These are phyloP conservation scores for Chlorella sp. DNA, from an alignment of 139 green algal genomes.

Conservation along the genomic window DNA sequence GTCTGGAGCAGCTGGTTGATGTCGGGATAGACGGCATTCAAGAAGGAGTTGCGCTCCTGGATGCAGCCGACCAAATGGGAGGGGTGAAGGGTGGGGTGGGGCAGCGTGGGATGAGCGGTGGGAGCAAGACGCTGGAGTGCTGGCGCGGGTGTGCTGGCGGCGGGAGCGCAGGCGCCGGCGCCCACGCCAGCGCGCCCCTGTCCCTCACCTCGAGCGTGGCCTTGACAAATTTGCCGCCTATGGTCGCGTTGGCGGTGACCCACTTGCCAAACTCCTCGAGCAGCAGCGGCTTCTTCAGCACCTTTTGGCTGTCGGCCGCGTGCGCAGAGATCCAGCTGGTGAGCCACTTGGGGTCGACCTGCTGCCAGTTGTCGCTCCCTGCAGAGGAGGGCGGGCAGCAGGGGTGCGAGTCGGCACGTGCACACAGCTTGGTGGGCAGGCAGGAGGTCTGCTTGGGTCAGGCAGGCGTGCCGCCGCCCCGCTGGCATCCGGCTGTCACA, in stretches of 20 bases:
- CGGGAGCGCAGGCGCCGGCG: too few relatives aligned
- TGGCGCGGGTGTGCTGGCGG: too few relatives aligned
- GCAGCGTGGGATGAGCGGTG: too few relatives aligned
- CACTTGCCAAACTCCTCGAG: conserved; percentile 68
- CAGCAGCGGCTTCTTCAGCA: conserved; percentile 57
- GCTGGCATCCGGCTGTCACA: too few relatives aligned
- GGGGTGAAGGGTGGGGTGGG: too few relatives aligned
- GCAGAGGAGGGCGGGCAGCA: background rate
- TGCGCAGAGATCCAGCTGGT: conserved; percentile 48
- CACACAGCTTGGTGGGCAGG: too few relatives aligned
- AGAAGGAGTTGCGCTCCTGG: conserved; percentile 31
- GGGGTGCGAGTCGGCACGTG: background rate
- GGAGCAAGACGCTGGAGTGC: too few relatives aligned
- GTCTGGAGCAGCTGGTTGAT: conserved; percentile 3
- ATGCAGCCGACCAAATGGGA: too few relatives aligned
- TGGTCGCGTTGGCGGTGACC: conserved; percentile 18
- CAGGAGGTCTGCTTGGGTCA: too few relatives aligned
- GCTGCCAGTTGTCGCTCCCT: conserved; percentile 63
- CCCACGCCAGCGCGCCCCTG: too few relatives aligned
- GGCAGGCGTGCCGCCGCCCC: too few relatives aligned
- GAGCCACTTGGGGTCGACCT: conserved; percentile 28
- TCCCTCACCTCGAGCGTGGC: conserved; percentile 25
- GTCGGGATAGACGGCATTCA: conserved; percentile 6
- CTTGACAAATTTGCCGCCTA: conserved; percentile 16
- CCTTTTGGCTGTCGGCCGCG: conserved; percentile 15